Evolutionary conservation across 768 basidiomycete species (phyloP).

Genomic region (Boletus eberwhitei): DNA sequence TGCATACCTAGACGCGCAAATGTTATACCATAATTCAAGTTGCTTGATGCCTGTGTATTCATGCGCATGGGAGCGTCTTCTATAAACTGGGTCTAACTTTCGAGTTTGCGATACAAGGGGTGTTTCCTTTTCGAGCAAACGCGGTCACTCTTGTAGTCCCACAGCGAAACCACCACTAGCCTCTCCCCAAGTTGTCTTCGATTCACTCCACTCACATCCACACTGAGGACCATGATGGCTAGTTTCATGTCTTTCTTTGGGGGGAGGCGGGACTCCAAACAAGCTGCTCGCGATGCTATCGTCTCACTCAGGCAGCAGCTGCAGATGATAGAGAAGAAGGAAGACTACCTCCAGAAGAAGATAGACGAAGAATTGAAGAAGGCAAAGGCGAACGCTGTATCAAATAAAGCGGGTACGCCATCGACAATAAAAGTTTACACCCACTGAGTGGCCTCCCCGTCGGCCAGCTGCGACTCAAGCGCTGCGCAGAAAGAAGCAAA

Average conservation of each 20-base stretch:
- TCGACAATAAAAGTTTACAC: background rate
- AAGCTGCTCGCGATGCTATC: slow-evolving; percentile 88
- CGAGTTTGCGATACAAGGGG: slow-evolving; percentile 1
- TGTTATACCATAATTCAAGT: slow-evolving; percentile 29
- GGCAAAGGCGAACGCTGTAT: slow-evolving; percentile 88
- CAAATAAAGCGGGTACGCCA: slow-evolving; percentile 83
- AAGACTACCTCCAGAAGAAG: slow-evolving; percentile 94
- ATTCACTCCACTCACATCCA: background rate
- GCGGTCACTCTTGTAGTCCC: slow-evolving; percentile 12
- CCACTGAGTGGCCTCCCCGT: slow-evolving; percentile 11
- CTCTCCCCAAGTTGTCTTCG: slow-evolving; percentile 1
- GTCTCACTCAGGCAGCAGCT: slow-evolving; percentile 90
- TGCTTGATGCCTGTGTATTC: background rate
- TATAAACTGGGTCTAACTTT: background rate
- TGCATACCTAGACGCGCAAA: slow-evolving; percentile 26
- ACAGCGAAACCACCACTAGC: slow-evolving; percentile 8
- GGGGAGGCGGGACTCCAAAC: slow-evolving; percentile 76
- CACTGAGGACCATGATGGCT: slow-evolving; percentile 53
- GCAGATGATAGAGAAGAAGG: slow-evolving; percentile 98
- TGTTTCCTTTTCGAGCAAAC: slow-evolving; percentile 27
- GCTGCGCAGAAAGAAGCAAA: slow-evolving; percentile 88
- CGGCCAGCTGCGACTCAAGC: slow-evolving; percentile 79
- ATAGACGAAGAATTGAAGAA: slow-evolving; percentile 92
- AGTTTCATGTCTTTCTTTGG: slow-evolving; percentile 88
- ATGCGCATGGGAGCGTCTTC: background rate